A percentile compares a stretch with the other conserved stretches of the same genome.
Conservation (phyloP, 2,329 filamentous ascomycete species). For the Phyllosticta capitalensis region DNA sequence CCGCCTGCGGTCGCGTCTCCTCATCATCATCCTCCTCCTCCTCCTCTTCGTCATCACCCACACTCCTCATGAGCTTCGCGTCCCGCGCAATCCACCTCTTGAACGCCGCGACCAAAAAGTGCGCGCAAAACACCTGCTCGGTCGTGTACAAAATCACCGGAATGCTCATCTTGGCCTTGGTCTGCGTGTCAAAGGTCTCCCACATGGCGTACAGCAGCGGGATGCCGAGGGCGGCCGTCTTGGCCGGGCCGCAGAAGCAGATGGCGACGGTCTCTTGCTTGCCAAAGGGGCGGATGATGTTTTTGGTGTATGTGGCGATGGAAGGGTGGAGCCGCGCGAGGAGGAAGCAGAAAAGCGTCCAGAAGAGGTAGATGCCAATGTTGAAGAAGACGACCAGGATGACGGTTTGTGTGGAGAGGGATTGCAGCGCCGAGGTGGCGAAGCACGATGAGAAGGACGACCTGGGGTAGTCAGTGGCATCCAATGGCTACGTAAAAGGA, state of each 20-base stretch:
- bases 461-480: not conserved
- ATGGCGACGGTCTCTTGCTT: constrained; percentile 8
- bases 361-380: constrained; percentile 9
- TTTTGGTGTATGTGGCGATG: not conserved
- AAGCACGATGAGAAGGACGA: constrained; percentile 10
- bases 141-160: constrained; percentile 9
- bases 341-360: constrained; percentile 8
- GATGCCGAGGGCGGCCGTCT: constrained; percentile 7
- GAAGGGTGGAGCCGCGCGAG: not conserved
- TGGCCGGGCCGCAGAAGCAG: constrained; percentile 10
- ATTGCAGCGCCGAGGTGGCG: constrained; percentile 4
- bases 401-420: constrained; percentile 1
- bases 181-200: not conserved
- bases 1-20: not conserved
- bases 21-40: not conserved
- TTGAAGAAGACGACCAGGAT: constrained; percentile 10
- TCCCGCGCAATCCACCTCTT: constrained; percentile 4
- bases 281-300: not conserved
- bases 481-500: not conserved
- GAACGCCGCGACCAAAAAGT: constrained; percentile 5
- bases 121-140: constrained; percentile 10
- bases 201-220: constrained; percentile 11
- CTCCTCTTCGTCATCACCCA: not conserved
- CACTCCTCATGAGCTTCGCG: not conserved
- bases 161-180: constrained; percentile 7